Base-by-base conservation (phyloP, 441 rosid genomes). In the Mallotus japonicus region DNA sequence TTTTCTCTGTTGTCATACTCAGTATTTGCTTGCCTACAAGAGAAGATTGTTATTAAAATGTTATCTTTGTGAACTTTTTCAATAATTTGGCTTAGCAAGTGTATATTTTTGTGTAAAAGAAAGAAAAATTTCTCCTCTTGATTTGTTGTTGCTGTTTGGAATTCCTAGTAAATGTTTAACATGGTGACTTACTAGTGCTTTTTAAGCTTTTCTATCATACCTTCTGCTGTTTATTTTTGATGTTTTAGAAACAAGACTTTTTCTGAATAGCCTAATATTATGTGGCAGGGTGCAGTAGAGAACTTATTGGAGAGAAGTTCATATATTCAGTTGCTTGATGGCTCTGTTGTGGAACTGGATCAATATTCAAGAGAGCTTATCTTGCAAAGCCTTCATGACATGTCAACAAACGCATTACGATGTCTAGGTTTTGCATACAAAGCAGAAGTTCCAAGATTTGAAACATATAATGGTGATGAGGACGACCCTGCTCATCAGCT, bases 261-360 rank as follows among this genome's bases (percentile, higher is more conserved):
- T 14, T 53, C 8, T 72, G 14, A 62, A 50, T 60, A 19, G 11
- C 51, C 47, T 59, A 55, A 62, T 70, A 12, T 70, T 71, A 77
- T 58, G 44, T 82, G 81, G 74, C 89, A 94, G 98, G 98, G 98
- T 80, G 98, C 97, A 3, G 98, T 94, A 13, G 98, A 94, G 70
- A 88, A 88, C 78, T 14, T 94, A 62, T 75, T 92, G 78, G 97
- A 94, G 84, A 89, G 98, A 77, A 92, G 97, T 84, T 82, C 91
- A 34, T 75, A 10, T 69, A 59, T 90, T 64, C 97, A 92, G 80
- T 77, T 94, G 76, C 90, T 83, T 65, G 96, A 94, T 80, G 97
- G 95, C 57, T 89, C 97, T n/a, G 72, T 80, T 55, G 83, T 77
- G 51, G 81, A 82, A 65, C 80, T 94, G 75, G 96, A 94, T 83